phyloP scores from a whole-genome alignment of 73 alveolate genomes.

The Paramecium octaurelia region DNA sequence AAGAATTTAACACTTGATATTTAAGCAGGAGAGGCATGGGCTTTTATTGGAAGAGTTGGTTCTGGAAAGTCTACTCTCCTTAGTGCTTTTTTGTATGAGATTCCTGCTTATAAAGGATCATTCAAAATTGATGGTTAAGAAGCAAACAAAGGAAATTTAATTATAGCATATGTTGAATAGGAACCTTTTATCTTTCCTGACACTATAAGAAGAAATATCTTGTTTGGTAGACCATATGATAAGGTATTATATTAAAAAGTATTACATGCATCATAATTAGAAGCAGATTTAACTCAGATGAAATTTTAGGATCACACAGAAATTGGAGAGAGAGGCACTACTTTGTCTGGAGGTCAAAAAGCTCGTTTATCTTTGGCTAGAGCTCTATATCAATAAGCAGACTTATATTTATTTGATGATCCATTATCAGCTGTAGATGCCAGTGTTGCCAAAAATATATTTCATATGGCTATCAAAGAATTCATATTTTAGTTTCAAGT shows the following conservation, averaged over 20 bases:
- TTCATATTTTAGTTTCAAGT: conserved; percentile 49
- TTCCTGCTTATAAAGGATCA: conserved; percentile 51
- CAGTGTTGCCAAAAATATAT: conserved; percentile 63
- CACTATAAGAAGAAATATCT: conserved; percentile 89
- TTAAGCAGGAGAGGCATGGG: conserved; percentile 82
- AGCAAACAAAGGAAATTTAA: not conserved
- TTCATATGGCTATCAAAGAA: conserved; percentile 41
- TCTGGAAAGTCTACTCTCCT: conserved; percentile 80
- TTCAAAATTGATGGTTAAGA: conserved; percentile 5
- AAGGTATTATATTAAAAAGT: conserved; percentile 74
- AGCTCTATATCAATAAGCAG: conserved; percentile 80
- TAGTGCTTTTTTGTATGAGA: conserved; percentile 73
- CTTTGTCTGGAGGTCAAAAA: conserved; percentile 91
- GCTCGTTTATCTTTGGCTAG: conserved; percentile 88
- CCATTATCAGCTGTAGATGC: conserved; percentile 81
- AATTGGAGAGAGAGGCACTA: conserved; percentile 90
- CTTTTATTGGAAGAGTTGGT: conserved; percentile 93
- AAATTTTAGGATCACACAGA: conserved; percentile 84
- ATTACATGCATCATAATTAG: conserved; percentile 80
- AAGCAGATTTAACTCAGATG: conserved; percentile 79
- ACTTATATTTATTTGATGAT: conserved; percentile 72
- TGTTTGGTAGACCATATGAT: conserved; percentile 79
- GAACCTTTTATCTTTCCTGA: conserved; percentile 90
- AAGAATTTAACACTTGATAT: conserved; percentile 70
- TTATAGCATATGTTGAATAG: conserved; percentile 78